Conservation (phyloP, 768 basidiomycete genomes). For the Mycena indigotica region DNA sequence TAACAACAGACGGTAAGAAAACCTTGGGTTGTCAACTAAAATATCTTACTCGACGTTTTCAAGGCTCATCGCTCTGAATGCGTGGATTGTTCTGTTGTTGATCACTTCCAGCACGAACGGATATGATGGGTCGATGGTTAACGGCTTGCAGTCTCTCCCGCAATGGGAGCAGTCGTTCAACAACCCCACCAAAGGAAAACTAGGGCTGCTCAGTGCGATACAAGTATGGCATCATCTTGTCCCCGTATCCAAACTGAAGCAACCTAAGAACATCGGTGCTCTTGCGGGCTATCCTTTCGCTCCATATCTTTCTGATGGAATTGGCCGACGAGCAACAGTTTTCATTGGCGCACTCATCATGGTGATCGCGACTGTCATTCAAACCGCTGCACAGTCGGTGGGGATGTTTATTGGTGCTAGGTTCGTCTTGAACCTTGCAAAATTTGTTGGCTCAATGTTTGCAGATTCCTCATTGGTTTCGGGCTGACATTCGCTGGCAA, state of each 20-base stretch:
- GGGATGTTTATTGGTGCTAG: constrained; percentile 36
- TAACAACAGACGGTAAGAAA: constrained; percentile 66
- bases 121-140: constrained; percentile 58
- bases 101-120: constrained; percentile 63
- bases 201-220: constrained; percentile 55
- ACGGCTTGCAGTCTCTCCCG: constrained; percentile 52
- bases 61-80: constrained; percentile 66
- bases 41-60: too few relatives aligned
- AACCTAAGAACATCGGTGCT: constrained; percentile 49
- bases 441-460: not conserved
- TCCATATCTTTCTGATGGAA: constrained; percentile 46
- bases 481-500: constrained; percentile 45
- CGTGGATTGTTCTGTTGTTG: constrained; percentile 72
- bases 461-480: constrained; percentile 39
- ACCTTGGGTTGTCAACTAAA: too few relatives aligned
- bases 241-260: not conserved
- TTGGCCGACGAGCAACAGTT: constrained; percentile 48
- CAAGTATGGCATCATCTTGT: constrained; percentile 26
- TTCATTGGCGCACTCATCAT: constrained; percentile 49
- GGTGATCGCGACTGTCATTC: constrained; percentile 47
- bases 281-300: constrained; percentile 53
- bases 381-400: constrained; percentile 31
- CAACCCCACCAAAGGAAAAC: constrained; percentile 41
- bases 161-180: constrained; percentile 52
- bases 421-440: constrained; percentile 7